Evolutionary conservation across 2,329 filamentous ascomycete genomes (phyloP).

Genomic region (Lecanosticta acicola): DNA sequence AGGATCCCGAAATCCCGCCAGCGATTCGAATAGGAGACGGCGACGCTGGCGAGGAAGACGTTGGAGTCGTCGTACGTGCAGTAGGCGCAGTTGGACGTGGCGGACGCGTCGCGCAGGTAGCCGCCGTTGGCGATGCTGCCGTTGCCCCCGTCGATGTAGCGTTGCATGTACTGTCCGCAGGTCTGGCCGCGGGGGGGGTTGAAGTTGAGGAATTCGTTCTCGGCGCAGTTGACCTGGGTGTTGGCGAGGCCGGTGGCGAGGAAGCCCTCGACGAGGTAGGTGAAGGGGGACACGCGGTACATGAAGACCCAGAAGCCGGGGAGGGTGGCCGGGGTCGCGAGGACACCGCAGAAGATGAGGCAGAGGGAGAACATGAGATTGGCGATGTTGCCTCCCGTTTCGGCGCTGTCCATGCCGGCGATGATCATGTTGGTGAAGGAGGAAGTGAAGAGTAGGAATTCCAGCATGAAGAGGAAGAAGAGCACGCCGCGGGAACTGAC

Average conservation of each 20-base stretch:
- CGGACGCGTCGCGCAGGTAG: slow-evolving; percentile 33
- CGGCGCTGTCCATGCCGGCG: slow-evolving; percentile 66
- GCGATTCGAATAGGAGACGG: slow-evolving; percentile 39
- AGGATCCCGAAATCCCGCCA: slow-evolving; percentile 53
- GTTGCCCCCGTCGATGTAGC: slow-evolving; percentile 26
- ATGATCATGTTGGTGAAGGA: slow-evolving; percentile 78
- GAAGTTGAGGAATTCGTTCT: slow-evolving; percentile 65
- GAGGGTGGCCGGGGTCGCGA: slow-evolving; percentile 57
- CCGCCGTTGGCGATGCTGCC: slow-evolving; percentile 33
- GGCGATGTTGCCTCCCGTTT: slow-evolving; percentile 69
- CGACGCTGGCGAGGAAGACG: slow-evolving; percentile 38
- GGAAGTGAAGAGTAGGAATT: slow-evolving; percentile 64
- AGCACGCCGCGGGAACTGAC: slow-evolving; percentile 66
- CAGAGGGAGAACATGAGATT: slow-evolving; percentile 68
- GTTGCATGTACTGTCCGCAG: slow-evolving; percentile 37
- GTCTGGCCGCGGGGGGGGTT: slow-evolving; percentile 49
- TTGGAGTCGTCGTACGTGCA: slow-evolving; percentile 42
- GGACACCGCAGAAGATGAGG: slow-evolving; percentile 66
- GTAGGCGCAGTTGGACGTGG: slow-evolving; percentile 35
- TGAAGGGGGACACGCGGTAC: slow-evolving; percentile 76
- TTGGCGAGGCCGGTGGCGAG: slow-evolving; percentile 65
- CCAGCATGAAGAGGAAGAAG: slow-evolving; percentile 70
- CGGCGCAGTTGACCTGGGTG: slow-evolving; percentile 58
- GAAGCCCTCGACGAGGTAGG: slow-evolving; percentile 71
- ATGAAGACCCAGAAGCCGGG: slow-evolving; percentile 74